Conservation (phyloP, 106 monocot genomes). For the Ottelia alismoides region DNA sequence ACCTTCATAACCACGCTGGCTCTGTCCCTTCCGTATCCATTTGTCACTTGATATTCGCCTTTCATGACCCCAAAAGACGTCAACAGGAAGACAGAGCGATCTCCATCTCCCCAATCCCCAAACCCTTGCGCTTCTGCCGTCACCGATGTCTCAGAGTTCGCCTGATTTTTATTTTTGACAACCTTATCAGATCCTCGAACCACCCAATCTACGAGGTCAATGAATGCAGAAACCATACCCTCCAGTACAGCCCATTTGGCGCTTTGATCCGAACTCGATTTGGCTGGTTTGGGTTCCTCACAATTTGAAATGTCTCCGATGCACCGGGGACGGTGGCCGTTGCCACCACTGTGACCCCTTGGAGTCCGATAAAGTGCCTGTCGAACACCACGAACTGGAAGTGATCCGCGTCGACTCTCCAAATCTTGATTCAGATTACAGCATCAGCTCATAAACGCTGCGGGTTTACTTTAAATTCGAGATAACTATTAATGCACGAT, state of each 20-base stretch:
- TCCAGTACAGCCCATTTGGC: constrained; percentile 2
- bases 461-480: too few species aligned
- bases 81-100: constrained; percentile 10
- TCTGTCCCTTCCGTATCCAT: constrained; percentile 10
- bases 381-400: constrained; percentile 49
- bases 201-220: too few species aligned
- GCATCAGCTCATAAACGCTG: too few species aligned
- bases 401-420: constrained; percentile 16
- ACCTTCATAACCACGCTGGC: constrained; percentile 10
- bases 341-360: constrained; percentile 17
- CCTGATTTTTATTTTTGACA: too few species aligned
- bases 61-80: background rate
- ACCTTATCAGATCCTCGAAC: too few species aligned
- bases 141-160: constrained; percentile 11
- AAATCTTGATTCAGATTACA: too few species aligned
- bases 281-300: background rate
- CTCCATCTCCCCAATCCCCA: constrained; percentile 5
- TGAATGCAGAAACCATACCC: too few species aligned
- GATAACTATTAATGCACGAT: background rate
- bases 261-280: constrained; percentile 10
- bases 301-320: constrained; percentile 5
- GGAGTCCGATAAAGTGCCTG: constrained; percentile 36
- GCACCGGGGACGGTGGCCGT: background rate
- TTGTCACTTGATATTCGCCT: constrained; percentile 17
- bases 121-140: constrained; percentile 6